Conservation (phyloP, 2,329 filamentous ascomycete species). For the Hypoxylon sp. region DNA sequence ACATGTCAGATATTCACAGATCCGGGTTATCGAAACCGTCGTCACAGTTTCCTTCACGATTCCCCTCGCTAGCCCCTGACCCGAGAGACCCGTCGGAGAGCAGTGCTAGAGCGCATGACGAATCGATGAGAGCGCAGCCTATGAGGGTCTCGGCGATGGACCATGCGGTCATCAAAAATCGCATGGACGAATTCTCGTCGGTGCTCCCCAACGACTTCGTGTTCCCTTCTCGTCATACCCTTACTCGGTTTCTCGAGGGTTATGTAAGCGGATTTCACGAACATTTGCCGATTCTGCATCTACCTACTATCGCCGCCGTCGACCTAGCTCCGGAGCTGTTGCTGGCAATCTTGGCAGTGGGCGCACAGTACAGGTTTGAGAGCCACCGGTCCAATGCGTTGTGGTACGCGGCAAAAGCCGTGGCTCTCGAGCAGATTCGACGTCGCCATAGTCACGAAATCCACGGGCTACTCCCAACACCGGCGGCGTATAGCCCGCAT, state of each 20-base stretch:
- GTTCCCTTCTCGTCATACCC: constrained; percentile 72
- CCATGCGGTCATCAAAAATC: constrained; percentile 63
- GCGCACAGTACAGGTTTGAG: constrained; percentile 71
- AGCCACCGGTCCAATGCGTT: constrained; percentile 65
- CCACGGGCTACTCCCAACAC: constrained; percentile 63
- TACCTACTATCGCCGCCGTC: constrained; percentile 69
- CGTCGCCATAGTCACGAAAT: constrained; percentile 65
- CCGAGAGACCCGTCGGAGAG: constrained; percentile 54
- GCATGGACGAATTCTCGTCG: constrained; percentile 67
- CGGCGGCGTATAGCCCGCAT: constrained; percentile 66
- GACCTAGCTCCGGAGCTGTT: constrained; percentile 74
- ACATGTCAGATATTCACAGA: constrained; percentile 49
- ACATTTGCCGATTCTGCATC: constrained; percentile 67
- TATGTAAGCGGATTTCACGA: constrained; percentile 73
- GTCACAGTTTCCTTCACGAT: constrained; percentile 62
- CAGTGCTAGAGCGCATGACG: constrained; percentile 51
- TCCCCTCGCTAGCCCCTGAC: constrained; percentile 63
- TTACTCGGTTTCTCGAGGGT: constrained; percentile 73
- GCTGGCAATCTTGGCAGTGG: constrained; percentile 72
- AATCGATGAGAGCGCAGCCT: constrained; percentile 49
- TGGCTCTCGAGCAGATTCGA: constrained; percentile 66
- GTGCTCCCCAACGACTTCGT: constrained; percentile 69
- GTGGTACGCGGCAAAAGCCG: constrained; percentile 67
- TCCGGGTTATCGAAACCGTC: constrained; percentile 56
- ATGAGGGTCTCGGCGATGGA: constrained; percentile 62